Base-by-base conservation (phyloP, 192 early-diverging fungal genomes). In the Entomortierella chlamydospora region DNA sequence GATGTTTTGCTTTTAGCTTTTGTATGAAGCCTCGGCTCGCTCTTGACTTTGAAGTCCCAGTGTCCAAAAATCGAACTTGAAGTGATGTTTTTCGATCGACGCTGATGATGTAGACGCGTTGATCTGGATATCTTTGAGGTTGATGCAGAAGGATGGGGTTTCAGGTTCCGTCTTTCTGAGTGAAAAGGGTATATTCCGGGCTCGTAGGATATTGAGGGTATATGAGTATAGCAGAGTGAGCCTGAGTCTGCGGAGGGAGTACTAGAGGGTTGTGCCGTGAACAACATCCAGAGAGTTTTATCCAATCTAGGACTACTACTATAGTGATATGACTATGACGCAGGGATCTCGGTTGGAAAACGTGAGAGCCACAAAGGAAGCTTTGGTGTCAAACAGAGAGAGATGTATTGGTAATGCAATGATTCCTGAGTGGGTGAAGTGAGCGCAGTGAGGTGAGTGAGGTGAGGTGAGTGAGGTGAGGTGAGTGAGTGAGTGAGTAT, bases 1-100 rank as follows among this genome's bases (percentile, higher is more conserved):
- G 25, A 43, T 20, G 15, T 31, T 51, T 45, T 54, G 53, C 65
- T 51, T 60, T 64, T 68, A 0, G 18, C 53, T 63, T 60, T 58
- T 25, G 25, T 39, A 9, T 52, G 52, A n/a, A 61, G 43, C 8
- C 60, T 65, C 26, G 42, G 33, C 47, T 77, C 73, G 45, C 39
- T 50, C 43, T 77, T 77, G 30, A 77, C 25, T 28, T 50, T 47
- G 37, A 77, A 63, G 20, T 77, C 66, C 73, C 73, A 77, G 17
- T 63, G 51, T 17, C 73, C 73, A 47, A 63, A 77, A 30, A 77
- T 77, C 1, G 65, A 33, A 12, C 54, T 62, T 1, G 65, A 67
- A 20, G 53, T 68, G 9, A 65, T 61, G 3, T 50, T 22, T 34
- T 37, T 63, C 49, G 70, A 64, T 26, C 59, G 70, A 23, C 70